phyloP scores from a whole-genome alignment of 2,329 filamentous ascomycete genomes.

The Arachnomyces sp. region DNA sequence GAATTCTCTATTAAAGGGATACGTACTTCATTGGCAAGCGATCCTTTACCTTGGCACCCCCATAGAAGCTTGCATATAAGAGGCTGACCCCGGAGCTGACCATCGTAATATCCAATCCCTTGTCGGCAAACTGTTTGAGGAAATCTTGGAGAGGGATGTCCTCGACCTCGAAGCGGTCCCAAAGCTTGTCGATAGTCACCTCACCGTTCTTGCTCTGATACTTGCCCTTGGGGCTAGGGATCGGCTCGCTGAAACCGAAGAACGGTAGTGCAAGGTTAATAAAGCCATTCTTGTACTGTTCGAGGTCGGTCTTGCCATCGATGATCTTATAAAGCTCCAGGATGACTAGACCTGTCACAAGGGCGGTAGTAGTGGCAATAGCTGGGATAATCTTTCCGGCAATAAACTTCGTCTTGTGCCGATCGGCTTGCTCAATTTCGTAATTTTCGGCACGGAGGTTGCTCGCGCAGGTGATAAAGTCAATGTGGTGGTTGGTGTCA shows the following conservation, averaged over 20 bases:
- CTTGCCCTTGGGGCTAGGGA: slow-evolving; percentile 84
- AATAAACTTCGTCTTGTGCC: slow-evolving; percentile 99
- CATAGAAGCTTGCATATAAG: slow-evolving; percentile 90
- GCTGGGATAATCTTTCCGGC: slow-evolving; percentile 99
- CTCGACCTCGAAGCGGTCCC: slow-evolving; percentile 90
- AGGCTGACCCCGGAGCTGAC: slow-evolving; percentile 95
- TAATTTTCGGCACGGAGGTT: slow-evolving; percentile 97
- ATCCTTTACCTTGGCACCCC: slow-evolving; percentile 73
- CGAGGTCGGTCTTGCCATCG: slow-evolving; percentile 91
- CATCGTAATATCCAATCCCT: slow-evolving; percentile 81
- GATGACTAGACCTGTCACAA: slow-evolving; percentile 88
- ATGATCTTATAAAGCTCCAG: slow-evolving; percentile 94
- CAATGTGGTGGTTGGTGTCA: slow-evolving; percentile 95
- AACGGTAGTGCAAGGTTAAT: slow-evolving; percentile 93
- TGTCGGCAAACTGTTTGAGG: slow-evolving; percentile 69
- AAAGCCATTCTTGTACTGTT: slow-evolving; percentile 99
- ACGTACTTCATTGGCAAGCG: slow-evolving; percentile 63
- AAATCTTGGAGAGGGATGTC: slow-evolving; percentile 82
- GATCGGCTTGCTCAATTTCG: slow-evolving; percentile 85
- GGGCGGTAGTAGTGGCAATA: slow-evolving; percentile 91
- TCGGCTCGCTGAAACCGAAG: slow-evolving; percentile 97
- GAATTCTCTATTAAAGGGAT: background rate
- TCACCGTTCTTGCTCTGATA: slow-evolving; percentile 71
- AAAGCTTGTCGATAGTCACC: slow-evolving; percentile 87
- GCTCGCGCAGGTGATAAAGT: slow-evolving; percentile 96